Conservation (phyloP, 2,329 filamentous ascomycete genomes). For the Colletotrichum sp. region DNA sequence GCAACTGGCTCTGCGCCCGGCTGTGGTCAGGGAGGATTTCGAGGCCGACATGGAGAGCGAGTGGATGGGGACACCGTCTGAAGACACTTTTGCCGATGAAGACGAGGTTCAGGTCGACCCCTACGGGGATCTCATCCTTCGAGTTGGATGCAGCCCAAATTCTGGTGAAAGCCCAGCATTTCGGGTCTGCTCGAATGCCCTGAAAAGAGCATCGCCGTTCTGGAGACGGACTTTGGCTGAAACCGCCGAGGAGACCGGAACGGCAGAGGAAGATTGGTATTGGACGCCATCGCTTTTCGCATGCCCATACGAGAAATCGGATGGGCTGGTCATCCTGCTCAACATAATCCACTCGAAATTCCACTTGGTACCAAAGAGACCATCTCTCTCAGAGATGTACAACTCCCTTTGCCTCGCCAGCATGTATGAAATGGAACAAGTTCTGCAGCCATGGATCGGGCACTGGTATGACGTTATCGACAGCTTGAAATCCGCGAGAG, state of each 20-base stretch:
- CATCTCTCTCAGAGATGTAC: not conserved
- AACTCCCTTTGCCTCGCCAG: conserved; percentile 3
- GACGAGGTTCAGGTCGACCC: conserved; percentile 6
- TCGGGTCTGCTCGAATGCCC: conserved; percentile 4
- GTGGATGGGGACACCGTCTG: conserved; percentile 5
- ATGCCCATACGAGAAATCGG: not conserved
- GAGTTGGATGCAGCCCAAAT: not conserved
- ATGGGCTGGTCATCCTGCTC: conserved; percentile 2
- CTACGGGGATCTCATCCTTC: not conserved
- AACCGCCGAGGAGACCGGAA: not conserved
- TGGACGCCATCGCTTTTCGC: not conserved
- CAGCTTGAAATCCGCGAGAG: not conserved
- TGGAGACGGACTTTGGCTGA: conserved; percentile 4
- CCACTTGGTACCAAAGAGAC: not conserved
- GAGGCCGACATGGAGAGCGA: conserved; percentile 9
- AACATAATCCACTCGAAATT: conserved; percentile 9
- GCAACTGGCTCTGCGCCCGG: not conserved
- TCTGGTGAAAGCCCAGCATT: not conserved
- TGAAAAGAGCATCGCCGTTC: conserved; percentile 10
- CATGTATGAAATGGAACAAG: conserved; percentile 9
- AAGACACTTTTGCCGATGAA: not conserved
- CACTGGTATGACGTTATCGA: not conserved
- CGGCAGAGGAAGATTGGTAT: not conserved
- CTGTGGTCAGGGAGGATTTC: not conserved
- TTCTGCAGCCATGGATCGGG: conserved; percentile 11